A percentile compares a stretch with the other conserved stretches of the same genome.
Evolutionary conservation across 306 rosid species (phyloP).

Genomic region (Ormosia emarginata): DNA sequence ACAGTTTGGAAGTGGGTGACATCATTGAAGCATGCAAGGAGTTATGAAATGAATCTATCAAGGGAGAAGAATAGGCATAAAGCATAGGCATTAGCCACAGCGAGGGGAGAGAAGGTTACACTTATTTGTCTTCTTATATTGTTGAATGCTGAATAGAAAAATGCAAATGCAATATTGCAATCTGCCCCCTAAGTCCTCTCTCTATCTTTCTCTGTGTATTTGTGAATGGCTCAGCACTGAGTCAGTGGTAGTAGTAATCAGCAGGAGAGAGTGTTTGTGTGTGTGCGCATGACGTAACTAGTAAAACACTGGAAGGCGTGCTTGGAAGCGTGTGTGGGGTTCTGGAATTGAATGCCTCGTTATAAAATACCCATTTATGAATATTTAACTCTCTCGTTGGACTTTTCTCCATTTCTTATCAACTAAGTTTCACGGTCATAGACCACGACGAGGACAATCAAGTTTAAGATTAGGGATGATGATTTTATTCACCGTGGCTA

Average conservation of each 20-base stretch:
- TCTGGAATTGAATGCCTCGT: slow-evolving; percentile 24
- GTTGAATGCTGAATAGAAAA: neutral
- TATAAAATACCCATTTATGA: neutral
- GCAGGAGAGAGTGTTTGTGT: neutral
- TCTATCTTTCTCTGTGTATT: neutral
- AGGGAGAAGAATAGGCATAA: neutral
- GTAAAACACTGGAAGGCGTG: slow-evolving; percentile 45
- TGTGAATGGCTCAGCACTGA: slow-evolving; percentile 24
- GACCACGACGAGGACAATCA: neutral
- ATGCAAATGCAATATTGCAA: slow-evolving; percentile 26
- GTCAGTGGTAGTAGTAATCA: slow-evolving; percentile 1
- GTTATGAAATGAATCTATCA: neutral
- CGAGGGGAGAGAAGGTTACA: neutral
- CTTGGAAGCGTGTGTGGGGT: slow-evolving; percentile 66
- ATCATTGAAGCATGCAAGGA: slow-evolving; percentile 45
- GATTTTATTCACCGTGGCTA: too few relatives aligned
- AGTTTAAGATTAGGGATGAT: too few relatives aligned
- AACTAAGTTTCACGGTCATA: slow-evolving; percentile 22
- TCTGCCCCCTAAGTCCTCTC: slow-evolving; percentile 22
- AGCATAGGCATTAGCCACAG: neutral
- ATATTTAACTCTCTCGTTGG: slow-evolving; percentile 35
- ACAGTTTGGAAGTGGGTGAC: slow-evolving; percentile 14
- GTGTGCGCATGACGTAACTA: slow-evolving; percentile 49
- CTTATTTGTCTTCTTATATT: neutral
- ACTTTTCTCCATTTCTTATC: slow-evolving; percentile 31